phyloP scores from a whole-genome alignment of 179 eudicot species.

The Camellia oleifera region DNA sequence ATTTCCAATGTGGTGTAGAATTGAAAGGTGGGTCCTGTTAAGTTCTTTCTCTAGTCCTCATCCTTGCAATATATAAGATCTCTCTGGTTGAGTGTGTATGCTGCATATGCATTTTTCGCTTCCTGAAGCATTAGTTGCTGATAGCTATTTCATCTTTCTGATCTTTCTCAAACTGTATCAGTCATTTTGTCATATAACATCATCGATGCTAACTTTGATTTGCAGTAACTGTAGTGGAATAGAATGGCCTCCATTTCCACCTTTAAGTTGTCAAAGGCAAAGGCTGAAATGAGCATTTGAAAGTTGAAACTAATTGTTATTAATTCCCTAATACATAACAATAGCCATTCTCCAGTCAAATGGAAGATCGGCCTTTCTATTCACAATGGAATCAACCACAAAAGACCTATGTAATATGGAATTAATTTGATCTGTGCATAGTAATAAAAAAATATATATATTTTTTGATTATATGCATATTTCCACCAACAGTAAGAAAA shows the following conservation, averaged over 20 bases:
- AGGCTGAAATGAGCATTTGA: background rate
- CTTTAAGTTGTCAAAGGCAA: background rate
- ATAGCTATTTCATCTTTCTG: background rate
- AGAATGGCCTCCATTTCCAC: background rate
- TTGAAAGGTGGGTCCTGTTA: constrained; percentile 51
- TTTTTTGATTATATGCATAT: background rate
- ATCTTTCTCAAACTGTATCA: background rate
- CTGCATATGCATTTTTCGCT: background rate
- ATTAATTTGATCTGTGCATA: background rate
- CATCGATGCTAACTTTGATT: background rate
- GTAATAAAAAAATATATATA: too few species aligned
- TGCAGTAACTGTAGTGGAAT: background rate
- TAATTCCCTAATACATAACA: background rate
- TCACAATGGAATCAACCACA: background rate
- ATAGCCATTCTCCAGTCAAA: background rate
- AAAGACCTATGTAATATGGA: background rate
- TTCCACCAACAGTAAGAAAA: background rate
- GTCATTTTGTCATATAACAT: background rate
- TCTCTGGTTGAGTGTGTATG: background rate
- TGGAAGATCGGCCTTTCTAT: background rate
- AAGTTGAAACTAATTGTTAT: background rate
- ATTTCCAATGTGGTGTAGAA: constrained; percentile 93
- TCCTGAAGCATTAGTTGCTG: background rate
- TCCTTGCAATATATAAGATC: background rate
- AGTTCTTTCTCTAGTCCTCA: background rate